These are phyloP conservation scores for Trichoderma semiorbis DNA, from an alignment of 2,329 filamentous ascomycete genomes.

Conservation along the genomic window DNA sequence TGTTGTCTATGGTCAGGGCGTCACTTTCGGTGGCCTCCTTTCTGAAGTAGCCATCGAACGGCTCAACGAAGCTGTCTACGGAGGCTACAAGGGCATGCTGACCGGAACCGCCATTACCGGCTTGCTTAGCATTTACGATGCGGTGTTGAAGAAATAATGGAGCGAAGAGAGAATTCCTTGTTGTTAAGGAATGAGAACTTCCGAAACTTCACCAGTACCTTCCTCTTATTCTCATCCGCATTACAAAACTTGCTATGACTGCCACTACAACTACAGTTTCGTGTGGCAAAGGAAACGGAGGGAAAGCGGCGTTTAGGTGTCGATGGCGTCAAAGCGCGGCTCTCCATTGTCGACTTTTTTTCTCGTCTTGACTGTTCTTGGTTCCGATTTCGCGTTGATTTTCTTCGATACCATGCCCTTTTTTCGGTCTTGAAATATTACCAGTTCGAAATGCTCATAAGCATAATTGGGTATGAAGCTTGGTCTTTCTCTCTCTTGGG, in stretches of 20 bases:
- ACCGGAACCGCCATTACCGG: slow-evolving; percentile 66
- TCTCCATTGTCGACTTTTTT: slow-evolving; percentile 3
- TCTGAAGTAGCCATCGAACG: slow-evolving; percentile 56
- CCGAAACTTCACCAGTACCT: neutral
- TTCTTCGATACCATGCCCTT: slow-evolving; percentile 29
- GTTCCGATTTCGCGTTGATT: neutral
- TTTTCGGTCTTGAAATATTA: slow-evolving; percentile 5
- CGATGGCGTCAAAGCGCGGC: slow-evolving; percentile 28
- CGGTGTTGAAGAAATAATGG: slow-evolving; percentile 64
- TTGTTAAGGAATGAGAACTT: neutral
- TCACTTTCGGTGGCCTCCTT: slow-evolving; percentile 60
- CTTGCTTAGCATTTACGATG: slow-evolving; percentile 72
- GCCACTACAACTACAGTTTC: neutral
- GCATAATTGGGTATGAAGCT: neutral
- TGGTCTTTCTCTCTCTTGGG: neutral
- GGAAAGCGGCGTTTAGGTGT: slow-evolving; percentile 29
- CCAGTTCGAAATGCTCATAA: neutral
- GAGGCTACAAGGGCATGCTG: slow-evolving; percentile 67
- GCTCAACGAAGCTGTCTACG: slow-evolving; percentile 65
- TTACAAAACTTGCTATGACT: neutral
- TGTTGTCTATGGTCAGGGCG: slow-evolving; percentile 70
- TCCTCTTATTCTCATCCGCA: neutral
- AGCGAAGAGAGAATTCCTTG: neutral
- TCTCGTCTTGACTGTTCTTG: neutral
- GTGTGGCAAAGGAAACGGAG: neutral